These are phyloP conservation scores for Acidiella bohemica DNA, from an alignment of 495 filamentous ascomycete species.

Conservation along the genomic window DNA sequence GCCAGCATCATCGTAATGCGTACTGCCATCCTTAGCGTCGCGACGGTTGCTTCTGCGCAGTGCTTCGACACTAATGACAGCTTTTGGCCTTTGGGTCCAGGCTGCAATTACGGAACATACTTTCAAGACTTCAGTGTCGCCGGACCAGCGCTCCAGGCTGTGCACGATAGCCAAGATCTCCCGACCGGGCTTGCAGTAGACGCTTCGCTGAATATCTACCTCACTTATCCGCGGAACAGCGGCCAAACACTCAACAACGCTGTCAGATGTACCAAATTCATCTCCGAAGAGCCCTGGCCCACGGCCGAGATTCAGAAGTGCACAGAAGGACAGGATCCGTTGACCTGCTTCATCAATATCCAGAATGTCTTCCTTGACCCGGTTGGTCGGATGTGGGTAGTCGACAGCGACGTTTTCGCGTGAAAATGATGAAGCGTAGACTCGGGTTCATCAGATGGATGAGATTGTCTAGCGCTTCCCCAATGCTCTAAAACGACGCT, in stretches of 20 bases:
- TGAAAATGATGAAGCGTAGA: conserved; percentile 21
- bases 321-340: conserved; percentile 20
- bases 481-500: conserved; percentile 1
- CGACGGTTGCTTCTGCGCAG: not conserved
- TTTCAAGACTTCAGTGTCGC: conserved; percentile 18
- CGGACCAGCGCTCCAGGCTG: conserved; percentile 22
- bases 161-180: conserved; percentile 17
- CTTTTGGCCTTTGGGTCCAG: conserved; percentile 12
- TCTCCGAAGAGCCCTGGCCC: conserved; percentile 21
- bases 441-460: conserved; percentile 10
- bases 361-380: conserved; percentile 25
- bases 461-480: conserved; percentile 12
- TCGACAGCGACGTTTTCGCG: conserved; percentile 23
- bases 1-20: not conserved
- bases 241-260: conserved; percentile 22
- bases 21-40: conserved; percentile 1
- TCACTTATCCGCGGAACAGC: conserved; percentile 22
- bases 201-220: conserved; percentile 17
- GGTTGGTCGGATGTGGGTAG: conserved; percentile 19
- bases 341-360: conserved; percentile 25
- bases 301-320: conserved; percentile 24
- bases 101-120: conserved; percentile 13
- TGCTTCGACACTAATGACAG: conserved; percentile 4
- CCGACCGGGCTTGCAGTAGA: conserved; percentile 24
- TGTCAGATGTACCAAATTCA: conserved; percentile 17